Evolutionary conservation across 2,329 filamentous ascomycete species (phyloP), one percentile per base, ranked within the genome.

Genomic region (Xylaria sp.): DNA sequence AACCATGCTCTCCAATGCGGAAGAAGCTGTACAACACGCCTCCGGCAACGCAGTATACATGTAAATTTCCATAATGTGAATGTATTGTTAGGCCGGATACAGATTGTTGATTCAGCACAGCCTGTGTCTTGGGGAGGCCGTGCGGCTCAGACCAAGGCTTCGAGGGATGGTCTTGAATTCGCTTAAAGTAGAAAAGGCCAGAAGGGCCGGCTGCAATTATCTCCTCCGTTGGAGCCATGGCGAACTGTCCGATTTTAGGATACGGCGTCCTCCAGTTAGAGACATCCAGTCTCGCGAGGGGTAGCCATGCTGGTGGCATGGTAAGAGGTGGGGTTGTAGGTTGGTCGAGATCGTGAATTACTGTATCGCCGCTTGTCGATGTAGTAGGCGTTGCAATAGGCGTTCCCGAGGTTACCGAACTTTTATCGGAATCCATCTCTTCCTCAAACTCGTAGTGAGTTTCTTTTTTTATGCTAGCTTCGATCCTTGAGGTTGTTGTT

Each of bases 101-200:
- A 15, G 66, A 67, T 51, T n/a, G 58, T n/a, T 53, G 36, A 58
- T 69, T 67, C 42, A 71, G 61, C 58, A 55, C 60, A 17, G 29
- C 42, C 15, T 6, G 27, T 49, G 51, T 42, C 31, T 27, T 60
- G 15, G 69, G 60, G 36, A 69, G 33, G 33, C 54, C 47, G 49
- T 55, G 69, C 50, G 61, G 17, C 56, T 71, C 63, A 39, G 68
- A 59, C 69, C 68, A 70, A 29, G 68, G 66, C 67, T 6, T 61
- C 31, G 68, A 51, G 11, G 17, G 54, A 58, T 68, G 65, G 55
- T 68, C 65, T 60, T n/a, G 62, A 58, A 68, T 10, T 53, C 67
- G 65, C 39, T 25, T 58, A 55, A 71, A 71, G 61, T 61, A 68
- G 60, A 71, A 63, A 57, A 71, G 67, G 29, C 69, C 69, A 49